Percentiles rank a stretch among this genome's conserved stretches.
Evolutionary conservation across 306 rosid genomes (phyloP).

Genomic region (Rosa multiflora): DNA sequence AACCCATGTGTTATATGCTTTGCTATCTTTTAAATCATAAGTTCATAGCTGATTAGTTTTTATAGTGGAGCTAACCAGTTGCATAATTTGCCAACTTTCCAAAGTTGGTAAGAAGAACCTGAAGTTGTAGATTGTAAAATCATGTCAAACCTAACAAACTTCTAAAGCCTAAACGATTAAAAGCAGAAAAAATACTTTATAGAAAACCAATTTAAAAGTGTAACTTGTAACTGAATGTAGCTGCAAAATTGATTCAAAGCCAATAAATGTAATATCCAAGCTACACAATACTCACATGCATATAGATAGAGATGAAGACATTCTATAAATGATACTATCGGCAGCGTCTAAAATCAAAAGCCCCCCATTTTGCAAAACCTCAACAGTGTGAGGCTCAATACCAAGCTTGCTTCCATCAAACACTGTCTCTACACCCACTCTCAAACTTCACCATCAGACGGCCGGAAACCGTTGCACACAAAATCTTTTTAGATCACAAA

Average conservation of each 20-base stretch:
- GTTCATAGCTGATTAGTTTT: background rate
- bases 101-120: constrained; percentile 13
- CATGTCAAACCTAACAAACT: constrained; percentile 9
- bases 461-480: constrained; percentile 54
- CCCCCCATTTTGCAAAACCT: constrained; percentile 73
- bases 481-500: constrained; percentile 22
- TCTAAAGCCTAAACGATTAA: background rate
- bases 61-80: constrained; percentile 3
- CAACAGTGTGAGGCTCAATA: constrained; percentile 84
- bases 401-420: constrained; percentile 98
- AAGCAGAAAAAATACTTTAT: background rate
- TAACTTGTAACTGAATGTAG: background rate
- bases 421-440: constrained; percentile 96
- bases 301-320: constrained; percentile 79
- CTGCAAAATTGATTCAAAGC: constrained; percentile 20
- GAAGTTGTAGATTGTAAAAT: background rate
- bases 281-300: constrained; percentile 51
- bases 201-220: background rate
- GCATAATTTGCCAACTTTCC: constrained; percentile 2
- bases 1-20: constrained; percentile 15
- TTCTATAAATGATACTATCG: constrained; percentile 70
- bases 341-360: constrained; percentile 87
- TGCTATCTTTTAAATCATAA: background rate
- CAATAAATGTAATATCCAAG: constrained; percentile 13
- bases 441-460: constrained; percentile 88